A percentile compares a stretch with the other conserved stretches of the same genome.
phyloP scores from a whole-genome alignment of 805 yeast genomes.

The Ogataea allantospora region DNA sequence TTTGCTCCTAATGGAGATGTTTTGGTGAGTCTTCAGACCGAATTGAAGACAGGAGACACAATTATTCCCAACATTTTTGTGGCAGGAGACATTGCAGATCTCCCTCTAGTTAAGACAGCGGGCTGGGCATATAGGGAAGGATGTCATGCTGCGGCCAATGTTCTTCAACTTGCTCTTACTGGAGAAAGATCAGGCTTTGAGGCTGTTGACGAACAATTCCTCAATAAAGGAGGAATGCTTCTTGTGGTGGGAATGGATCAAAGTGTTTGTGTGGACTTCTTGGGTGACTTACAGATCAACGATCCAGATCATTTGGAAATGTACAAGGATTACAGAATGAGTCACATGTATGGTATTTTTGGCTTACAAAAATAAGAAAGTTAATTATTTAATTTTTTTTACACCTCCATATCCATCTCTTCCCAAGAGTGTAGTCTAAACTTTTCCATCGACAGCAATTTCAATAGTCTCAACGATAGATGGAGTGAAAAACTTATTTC shows the following conservation, averaged over 20 bases:
- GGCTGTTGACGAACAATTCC: not conserved
- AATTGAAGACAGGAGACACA: conserved; percentile 4
- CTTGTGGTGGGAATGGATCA: conserved; percentile 16
- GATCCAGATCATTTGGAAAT: conserved; percentile 12
- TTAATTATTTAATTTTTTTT: not conserved
- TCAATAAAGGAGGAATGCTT: conserved; percentile 13
- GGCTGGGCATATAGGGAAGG: conserved; percentile 21
- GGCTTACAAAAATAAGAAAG: conserved; percentile 3
- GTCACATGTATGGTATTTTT: conserved; percentile 7
- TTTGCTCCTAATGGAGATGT: conserved; percentile 14
- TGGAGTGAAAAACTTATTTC: not conserved
- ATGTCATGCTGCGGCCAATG: conserved; percentile 10
- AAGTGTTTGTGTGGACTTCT: conserved; percentile 11
- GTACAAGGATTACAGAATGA: conserved; percentile 18
- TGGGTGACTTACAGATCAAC: conserved; percentile 8
- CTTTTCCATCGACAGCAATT: too few relatives aligned
- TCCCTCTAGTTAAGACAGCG: conserved; percentile 16
- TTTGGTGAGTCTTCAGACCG: conserved; percentile 10
- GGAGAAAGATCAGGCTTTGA: conserved; percentile 4
- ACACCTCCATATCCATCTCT: too few relatives aligned
- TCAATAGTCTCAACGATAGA: too few relatives aligned
- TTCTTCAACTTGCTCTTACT: conserved; percentile 2
- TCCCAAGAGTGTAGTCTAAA: too few relatives aligned
- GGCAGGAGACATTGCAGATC: conserved; percentile 18
- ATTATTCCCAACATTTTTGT: conserved; percentile 15